phyloP scores from a whole-genome alignment of 2,329 filamentous ascomycete genomes.

The Parasarocladium wereldwijsianum region DNA sequence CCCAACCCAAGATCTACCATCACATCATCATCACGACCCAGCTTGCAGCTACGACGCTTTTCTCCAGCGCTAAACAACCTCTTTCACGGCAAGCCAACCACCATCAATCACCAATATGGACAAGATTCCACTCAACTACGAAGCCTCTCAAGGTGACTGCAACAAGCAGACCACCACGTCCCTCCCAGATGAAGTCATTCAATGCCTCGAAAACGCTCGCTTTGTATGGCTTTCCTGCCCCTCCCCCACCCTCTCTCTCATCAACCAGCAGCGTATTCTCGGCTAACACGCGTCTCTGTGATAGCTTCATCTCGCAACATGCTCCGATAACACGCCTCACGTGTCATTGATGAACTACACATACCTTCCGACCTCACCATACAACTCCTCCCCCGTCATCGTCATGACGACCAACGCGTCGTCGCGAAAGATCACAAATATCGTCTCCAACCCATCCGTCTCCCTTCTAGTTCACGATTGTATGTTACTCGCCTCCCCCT shows the following conservation, averaged over 20 bases:
- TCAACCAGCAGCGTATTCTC: conserved; percentile 6
- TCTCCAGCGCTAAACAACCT: no score
- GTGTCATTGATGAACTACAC: conserved; percentile 99
- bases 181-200: conserved; percentile 72
- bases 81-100: background rate
- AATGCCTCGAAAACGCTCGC: conserved; percentile 85
- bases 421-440: conserved; percentile 68
- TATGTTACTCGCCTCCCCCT: conserved; percentile 13
- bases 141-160: conserved; percentile 59
- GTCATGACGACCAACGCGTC: conserved; percentile 83
- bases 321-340: conserved; percentile 67
- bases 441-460: conserved; percentile 72
- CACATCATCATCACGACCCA: no score
- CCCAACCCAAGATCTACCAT: no score
- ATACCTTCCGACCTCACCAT: conserved; percentile 70
- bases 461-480: conserved; percentile 94
- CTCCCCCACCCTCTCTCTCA: conserved; percentile 7
- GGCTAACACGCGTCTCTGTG: conserved; percentile 1
- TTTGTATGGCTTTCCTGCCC: conserved; percentile 45
- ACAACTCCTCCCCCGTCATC: conserved; percentile 61
- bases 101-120: conserved; percentile 25
- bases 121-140: conserved; percentile 58
- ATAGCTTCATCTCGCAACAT: conserved; percentile 91
- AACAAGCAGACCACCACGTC: conserved; percentile 53
- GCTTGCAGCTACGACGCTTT: no score